Evolutionary conservation across 179 eudicot species (phyloP).

Genomic region (Nepenthes alata): DNA sequence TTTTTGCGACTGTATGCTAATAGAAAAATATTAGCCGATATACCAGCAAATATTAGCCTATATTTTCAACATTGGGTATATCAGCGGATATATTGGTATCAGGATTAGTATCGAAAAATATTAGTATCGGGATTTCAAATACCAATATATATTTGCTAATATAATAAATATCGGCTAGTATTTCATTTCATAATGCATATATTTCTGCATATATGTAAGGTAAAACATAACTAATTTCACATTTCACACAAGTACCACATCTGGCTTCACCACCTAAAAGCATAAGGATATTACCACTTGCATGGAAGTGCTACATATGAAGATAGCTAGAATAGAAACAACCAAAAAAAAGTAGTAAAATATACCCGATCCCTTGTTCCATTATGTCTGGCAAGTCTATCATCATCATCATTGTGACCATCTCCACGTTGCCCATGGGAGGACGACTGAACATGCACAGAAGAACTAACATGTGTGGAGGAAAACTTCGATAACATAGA

Average conservation of each 20-base stretch:
- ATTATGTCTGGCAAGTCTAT: conserved; percentile 24
- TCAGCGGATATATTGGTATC: too few species aligned
- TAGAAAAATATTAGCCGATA: too few species aligned
- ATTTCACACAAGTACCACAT: neutral
- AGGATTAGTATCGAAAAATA: too few species aligned
- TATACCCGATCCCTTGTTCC: conserved; percentile 49
- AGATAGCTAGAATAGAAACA: neutral
- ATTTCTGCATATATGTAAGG: too few species aligned
- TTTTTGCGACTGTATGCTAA: too few species aligned
- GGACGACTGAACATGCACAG: conserved; percentile 49
- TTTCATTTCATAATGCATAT: too few species aligned
- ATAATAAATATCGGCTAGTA: too few species aligned
- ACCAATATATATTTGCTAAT: too few species aligned
- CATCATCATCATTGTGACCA: conserved; percentile 32
- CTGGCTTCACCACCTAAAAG: neutral
- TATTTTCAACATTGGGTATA: too few species aligned
- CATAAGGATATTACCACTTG: neutral
- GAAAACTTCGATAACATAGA: conserved; percentile 23
- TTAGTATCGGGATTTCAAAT: too few species aligned
- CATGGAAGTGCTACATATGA: neutral
- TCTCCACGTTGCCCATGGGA: conserved; percentile 31
- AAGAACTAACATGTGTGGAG: conserved; percentile 35
- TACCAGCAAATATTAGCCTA: too few species aligned
- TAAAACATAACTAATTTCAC: too few species aligned
- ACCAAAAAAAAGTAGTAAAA: neutral